Evolutionary conservation across 495 filamentous ascomycete genomes (phyloP), one percentile per base, ranked within the genome.

Genomic region (Aspergillus nanangensis): DNA sequence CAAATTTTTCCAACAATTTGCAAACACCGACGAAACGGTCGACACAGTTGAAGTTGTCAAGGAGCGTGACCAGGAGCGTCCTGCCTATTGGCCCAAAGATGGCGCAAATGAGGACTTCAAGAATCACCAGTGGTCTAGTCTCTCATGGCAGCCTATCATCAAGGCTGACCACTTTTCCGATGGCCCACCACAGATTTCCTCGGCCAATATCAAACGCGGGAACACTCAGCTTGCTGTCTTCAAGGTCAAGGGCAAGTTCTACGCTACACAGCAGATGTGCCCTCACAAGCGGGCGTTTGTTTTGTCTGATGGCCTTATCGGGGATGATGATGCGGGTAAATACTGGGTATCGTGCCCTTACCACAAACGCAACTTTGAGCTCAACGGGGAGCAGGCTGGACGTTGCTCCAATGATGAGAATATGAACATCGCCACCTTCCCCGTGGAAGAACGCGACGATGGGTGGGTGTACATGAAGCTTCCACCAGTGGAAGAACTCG

Each of bases 261-360:
- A 91, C 60, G 87, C 88, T n/a, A 86, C 84, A 13, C 92, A 97
- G 75, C 90, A 97, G 62, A 97, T 97, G 92, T 97, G 92, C 62
- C 92, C 92, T 11, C 90, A 96, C 69, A 96, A 95, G 68, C 87
- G 91, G 21, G 82, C 91, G 0, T 96, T 97, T 63, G 85, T 89
- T 22, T 78, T 96, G 25, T 86, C 85, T 0, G 92, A 96, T 60
- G 88, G 89, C 4, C 57, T 97, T 2, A 80, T 96, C 32, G 92
- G 92, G n/a, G 84, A 95, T 33, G 80, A 84, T 45, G 65, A 72
- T 61, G 45, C 63, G 11, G 61, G 62, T 42, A 81, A 85, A 38
- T 85, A 88, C 22, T 95, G 85, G 83, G 82, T 97, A 3, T 87
- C 83, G 2, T 97, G 91, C 63, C 92, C 92, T 2, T 82, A 85